Evolutionary conservation across 176 grass and related monocot species (phyloP), one percentile per base, ranked within the genome.

Genomic region (Oryza meridionalis): DNA sequence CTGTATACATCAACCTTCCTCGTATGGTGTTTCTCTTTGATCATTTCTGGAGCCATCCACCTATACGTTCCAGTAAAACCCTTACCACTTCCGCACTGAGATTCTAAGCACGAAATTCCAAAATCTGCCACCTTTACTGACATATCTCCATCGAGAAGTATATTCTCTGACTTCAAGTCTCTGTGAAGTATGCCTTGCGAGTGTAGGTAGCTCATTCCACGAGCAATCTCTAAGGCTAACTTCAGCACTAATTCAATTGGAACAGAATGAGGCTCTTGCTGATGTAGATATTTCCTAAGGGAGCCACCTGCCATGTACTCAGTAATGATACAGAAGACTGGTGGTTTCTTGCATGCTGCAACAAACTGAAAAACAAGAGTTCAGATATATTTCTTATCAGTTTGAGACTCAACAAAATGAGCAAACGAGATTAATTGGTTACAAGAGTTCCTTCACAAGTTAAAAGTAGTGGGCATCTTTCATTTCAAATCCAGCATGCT

Each of bases 31-130:
- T 99, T 96, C 84, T 95, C 97, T 77, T 92, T 96, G 65, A 99
- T 96, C 91, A 99, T 94, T 80, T 99, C 97, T 2, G 97, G 97
- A 77, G 97, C 93, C 97, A 99, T 99, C 97, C 97, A 99, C 27
- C 97, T 85, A 66, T 96, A 94, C 13, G 97, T 99, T 24, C 97
- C 92, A 6, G 97, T 95, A 86, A 99, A 99, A 11, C 97, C 97
- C 82, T 96, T 99, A 15, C 84, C 81, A 7, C 86, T 94, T 62
- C 93, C 88, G 24, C 97, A 96, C 83, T 99, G 93, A 0, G 88
- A 96, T 84, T 99, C 96, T 67, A 99, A 73, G 66, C 97, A 99
- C 37, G 97, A 99, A 76, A 99, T 99, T 83, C 97, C 97, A 10
- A 99, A 99, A 84, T 99, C 97, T 53, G 97, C 93, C 29, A 99